phyloP scores from a whole-genome alignment of 2,329 filamentous ascomycete species.

The Fusarium pseudocircinatum region DNA sequence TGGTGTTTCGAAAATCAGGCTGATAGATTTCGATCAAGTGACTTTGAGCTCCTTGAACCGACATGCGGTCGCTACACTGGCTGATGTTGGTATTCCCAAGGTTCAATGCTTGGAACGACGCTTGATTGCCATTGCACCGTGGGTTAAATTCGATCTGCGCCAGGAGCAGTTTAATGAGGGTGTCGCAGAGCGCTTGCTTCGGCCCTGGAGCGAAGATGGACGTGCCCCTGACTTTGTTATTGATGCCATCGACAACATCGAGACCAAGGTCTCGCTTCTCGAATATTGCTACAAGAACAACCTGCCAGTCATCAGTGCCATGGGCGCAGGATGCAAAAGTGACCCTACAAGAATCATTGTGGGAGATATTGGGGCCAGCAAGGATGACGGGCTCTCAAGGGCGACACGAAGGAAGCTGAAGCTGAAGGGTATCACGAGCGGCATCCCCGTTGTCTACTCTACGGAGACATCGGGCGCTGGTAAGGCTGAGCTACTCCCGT shows the following conservation, averaged over 20 bases:
- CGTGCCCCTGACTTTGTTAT: slow-evolving; percentile 86
- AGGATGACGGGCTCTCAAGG: slow-evolving; percentile 88
- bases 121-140: slow-evolving; percentile 87
- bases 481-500: slow-evolving; percentile 87
- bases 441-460: slow-evolving; percentile 92
- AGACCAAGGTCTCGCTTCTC: slow-evolving; percentile 91
- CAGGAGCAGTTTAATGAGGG: slow-evolving; percentile 82
- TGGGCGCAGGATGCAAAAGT: slow-evolving; percentile 97
- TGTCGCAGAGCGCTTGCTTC: slow-evolving; percentile 73
- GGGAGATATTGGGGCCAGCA: slow-evolving; percentile 88
- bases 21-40: slow-evolving; percentile 98
- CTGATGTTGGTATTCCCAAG: slow-evolving; percentile 93
- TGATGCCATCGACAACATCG: slow-evolving; percentile 98
- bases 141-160: slow-evolving; percentile 87
- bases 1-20: slow-evolving; percentile 84
- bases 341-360: slow-evolving; percentile 85
- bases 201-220: slow-evolving; percentile 67
- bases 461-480: slow-evolving; percentile 90
- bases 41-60: slow-evolving; percentile 93
- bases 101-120: slow-evolving; percentile 84
- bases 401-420: slow-evolving; percentile 84
- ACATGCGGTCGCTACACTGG: slow-evolving; percentile 93
- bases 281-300: slow-evolving; percentile 84
- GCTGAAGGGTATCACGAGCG: slow-evolving; percentile 78
- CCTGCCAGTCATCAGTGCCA: slow-evolving; percentile 88